A percentile compares a stretch with the other conserved stretches of the same genome.
These are phyloP conservation scores for Coccomyxa sp. DNA, from an alignment of 139 green algal species.

Conservation along the genomic window DNA sequence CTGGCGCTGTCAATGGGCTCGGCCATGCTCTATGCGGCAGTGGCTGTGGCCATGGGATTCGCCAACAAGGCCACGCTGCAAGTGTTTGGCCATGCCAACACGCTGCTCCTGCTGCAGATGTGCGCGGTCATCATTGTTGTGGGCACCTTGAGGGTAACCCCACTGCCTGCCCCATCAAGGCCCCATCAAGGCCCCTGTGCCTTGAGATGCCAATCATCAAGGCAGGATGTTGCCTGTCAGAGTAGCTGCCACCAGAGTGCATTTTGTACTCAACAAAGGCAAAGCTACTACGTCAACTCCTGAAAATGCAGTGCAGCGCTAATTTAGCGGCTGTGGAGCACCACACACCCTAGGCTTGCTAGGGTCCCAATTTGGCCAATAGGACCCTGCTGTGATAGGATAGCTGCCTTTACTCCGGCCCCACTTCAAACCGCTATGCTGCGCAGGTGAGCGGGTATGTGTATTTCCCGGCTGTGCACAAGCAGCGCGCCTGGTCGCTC, in stretches of 20 bases:
- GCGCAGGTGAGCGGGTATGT: background rate
- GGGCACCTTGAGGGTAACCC: background rate
- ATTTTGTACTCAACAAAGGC: no score
- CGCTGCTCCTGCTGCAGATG: slow-evolving; percentile 44
- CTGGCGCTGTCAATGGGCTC: background rate
- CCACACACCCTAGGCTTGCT: no score
- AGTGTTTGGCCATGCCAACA: slow-evolving; percentile 22
- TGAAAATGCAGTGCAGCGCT: background rate
- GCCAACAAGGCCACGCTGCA: slow-evolving; percentile 32
- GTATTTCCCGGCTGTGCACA: background rate
- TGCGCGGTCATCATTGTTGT: slow-evolving; percentile 2
- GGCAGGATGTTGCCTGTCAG: no score
- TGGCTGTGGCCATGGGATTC: slow-evolving; percentile 40
- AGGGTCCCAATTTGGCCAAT: no score
- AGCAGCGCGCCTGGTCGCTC: slow-evolving; percentile 15
- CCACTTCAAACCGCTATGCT: background rate
- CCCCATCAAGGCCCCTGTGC: no score
- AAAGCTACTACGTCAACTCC: background rate
- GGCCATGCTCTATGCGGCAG: slow-evolving; percentile 21
- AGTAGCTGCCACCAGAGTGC: no score
- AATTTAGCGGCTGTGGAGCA: background rate
- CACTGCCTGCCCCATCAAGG: no score
- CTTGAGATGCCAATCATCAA: no score
- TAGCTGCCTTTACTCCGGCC: background rate
- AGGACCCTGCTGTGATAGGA: no score